phyloP scores from a whole-genome alignment of 1,139 yeast genomes.

The Blastobotrys ciferrii region DNA sequence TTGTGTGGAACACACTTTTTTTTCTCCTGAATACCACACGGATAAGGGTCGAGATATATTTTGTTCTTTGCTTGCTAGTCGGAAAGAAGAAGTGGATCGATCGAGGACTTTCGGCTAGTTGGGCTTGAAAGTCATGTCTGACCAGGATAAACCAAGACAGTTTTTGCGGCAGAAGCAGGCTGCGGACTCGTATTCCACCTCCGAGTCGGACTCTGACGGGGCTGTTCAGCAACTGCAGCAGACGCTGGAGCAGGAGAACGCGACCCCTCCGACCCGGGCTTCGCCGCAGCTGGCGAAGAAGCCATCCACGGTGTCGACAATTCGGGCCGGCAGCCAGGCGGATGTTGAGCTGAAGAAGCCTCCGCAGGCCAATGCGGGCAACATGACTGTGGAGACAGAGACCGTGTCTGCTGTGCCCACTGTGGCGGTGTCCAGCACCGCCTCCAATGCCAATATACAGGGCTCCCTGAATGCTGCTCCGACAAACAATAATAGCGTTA shows the following conservation, averaged over 20 bases:
- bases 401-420: slow-evolving; percentile 42
- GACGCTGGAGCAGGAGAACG: neutral
- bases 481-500: slow-evolving; percentile 9
- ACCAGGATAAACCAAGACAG: slow-evolving; percentile 6
- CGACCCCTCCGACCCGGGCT: neutral
- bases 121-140: slow-evolving; percentile 2
- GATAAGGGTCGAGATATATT: too few species aligned
- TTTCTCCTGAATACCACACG: too few species aligned
- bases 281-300: neutral
- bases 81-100: too few species aligned
- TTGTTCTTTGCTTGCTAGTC: too few species aligned
- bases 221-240: neutral
- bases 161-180: slow-evolving; percentile 5
- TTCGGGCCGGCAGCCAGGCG: slow-evolving; percentile 6
- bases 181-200: slow-evolving; percentile 5
- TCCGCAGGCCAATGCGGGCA: slow-evolving; percentile 15
- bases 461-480: neutral
- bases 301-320: slow-evolving; percentile 8
- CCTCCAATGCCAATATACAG: neutral
- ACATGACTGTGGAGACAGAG: slow-evolving; percentile 45
- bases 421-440: slow-evolving; percentile 27
- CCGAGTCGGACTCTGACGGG: slow-evolving; percentile 5
- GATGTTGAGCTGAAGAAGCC: slow-evolving; percentile 10
- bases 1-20: too few species aligned
- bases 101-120: neutral